Conservation (phyloP, 2,329 filamentous ascomycete species). For the Diaporthe longicolla region DNA sequence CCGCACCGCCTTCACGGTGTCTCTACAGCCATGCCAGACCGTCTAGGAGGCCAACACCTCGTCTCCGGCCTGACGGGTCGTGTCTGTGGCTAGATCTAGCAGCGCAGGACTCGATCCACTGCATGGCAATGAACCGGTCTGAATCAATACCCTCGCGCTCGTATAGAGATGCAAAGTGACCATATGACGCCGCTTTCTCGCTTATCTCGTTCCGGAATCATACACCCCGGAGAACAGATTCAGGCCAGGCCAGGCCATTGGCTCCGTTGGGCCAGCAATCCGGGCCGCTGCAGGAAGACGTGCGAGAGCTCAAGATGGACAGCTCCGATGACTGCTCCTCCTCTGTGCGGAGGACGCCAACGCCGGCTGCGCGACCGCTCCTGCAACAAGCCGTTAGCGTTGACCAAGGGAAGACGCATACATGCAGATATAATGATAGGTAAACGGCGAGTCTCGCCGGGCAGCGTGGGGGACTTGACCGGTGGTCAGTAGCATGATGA, state of each 20-base stretch:
- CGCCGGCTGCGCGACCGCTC: slow-evolving; percentile 35
- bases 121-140: slow-evolving; percentile 12
- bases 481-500: slow-evolving; percentile 18
- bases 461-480: slow-evolving; percentile 25
- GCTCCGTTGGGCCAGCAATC: slow-evolving; percentile 9
- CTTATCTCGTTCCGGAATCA: slow-evolving; percentile 40
- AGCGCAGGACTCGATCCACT: background rate
- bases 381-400: slow-evolving; percentile 43
- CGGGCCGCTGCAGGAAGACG: slow-evolving; percentile 31
- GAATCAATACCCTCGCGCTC: slow-evolving; percentile 25
- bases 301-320: slow-evolving; percentile 26
- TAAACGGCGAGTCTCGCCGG: slow-evolving; percentile 27
- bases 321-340: slow-evolving; percentile 34
- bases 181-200: slow-evolving; percentile 38
- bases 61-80: slow-evolving; percentile 39
- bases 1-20: slow-evolving; percentile 20
- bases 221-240: slow-evolving; percentile 31
- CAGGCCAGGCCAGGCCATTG: slow-evolving; percentile 30
- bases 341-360: slow-evolving; percentile 33
- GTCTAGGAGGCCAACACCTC: slow-evolving; percentile 23
- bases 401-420: slow-evolving; percentile 32
- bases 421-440: slow-evolving; percentile 33
- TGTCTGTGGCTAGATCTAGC: slow-evolving; percentile 1
- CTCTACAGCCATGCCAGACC: slow-evolving; percentile 1
- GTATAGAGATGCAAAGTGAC: slow-evolving; percentile 20